phyloP scores from a whole-genome alignment of 495 filamentous ascomycete species.

The Neurospora sp. region DNA sequence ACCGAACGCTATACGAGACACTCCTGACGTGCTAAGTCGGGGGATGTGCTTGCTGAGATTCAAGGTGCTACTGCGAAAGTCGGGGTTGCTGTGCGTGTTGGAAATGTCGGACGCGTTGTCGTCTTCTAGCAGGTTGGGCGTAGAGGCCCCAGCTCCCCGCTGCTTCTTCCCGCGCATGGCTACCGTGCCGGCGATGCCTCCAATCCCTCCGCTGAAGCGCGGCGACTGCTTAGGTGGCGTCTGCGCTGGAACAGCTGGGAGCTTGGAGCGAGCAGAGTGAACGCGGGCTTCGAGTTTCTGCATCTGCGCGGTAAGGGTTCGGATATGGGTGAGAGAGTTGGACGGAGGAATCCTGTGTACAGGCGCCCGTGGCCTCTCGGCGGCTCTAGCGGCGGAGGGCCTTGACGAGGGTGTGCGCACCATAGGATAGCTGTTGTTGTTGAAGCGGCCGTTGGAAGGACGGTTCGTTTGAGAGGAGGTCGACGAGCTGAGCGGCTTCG shows the following conservation, averaged over 20 bases:
- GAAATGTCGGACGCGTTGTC: constrained; percentile 27
- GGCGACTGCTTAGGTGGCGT: constrained; percentile 80
- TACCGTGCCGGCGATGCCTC: constrained; percentile 59
- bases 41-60: constrained; percentile 36
- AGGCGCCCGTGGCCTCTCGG: constrained; percentile 13
- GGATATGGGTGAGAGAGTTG: constrained; percentile 83
- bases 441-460: background rate
- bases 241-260: constrained; percentile 60
- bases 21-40: constrained; percentile 40
- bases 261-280: constrained; percentile 84
- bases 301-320: constrained; percentile 91
- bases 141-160: constrained; percentile 53
- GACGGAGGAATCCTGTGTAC: constrained; percentile 57
- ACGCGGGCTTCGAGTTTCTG: constrained; percentile 87
- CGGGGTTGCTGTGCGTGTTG: constrained; percentile 16
- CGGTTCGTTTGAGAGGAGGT: constrained; percentile 7
- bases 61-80: constrained; percentile 28
- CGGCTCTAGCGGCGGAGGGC: constrained; percentile 9
- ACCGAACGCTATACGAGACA: constrained; percentile 44
- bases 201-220: constrained; percentile 44
- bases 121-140: constrained; percentile 34
- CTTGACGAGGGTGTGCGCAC: constrained; percentile 25
- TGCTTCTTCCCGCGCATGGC: constrained; percentile 66
- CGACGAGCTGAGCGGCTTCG: constrained; percentile 24
- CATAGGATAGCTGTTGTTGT: constrained; percentile 1